Base-by-base conservation (phyloP, 805 yeast species). In the Kuraishia cidri region DNA sequence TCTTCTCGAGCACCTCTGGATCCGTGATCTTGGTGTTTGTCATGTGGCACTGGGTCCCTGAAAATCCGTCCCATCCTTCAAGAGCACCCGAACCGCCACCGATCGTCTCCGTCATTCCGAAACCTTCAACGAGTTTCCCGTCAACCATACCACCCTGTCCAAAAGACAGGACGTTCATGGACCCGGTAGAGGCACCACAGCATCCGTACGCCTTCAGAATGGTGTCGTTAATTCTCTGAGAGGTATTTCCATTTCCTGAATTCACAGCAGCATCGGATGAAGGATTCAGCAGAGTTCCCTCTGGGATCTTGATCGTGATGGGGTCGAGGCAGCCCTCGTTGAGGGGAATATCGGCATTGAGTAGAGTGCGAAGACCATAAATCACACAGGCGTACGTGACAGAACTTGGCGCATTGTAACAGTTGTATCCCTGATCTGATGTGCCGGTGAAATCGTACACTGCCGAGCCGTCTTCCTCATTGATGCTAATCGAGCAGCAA, bases 121-220 rank as follows among this genome's bases (percentile, higher is more conserved):
- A 71, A 7, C 73, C 69, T 41, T 61, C 60, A 4, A 59, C 50
- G 29, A 62, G 36, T n/a, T 49, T 48, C 29, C 69, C 55, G 15
- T 58, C 53, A 3, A 38, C 45, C 14, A 56, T 57, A 33, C 56
- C 60, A 30, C 68, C 67, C 18, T 69, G 68, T 10, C 95, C 95
- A 58, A 86, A 87, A 0, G 92, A 82, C 40, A 87, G 66, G 54
- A 84, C 85, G 56, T 87, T 87, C 59, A 92, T 82, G 36, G 88
- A 86, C 18, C 95, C 95, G 50, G 84, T 94, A 1, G 95, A 82
- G 37, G 86, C 95, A 2, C 94, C 94, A 48, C 82, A 77, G 4
- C 84, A 79, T 35, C 72, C 69, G 49, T 85, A 85, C 1, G 95
- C 90, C 44, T 76, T 78, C 46, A 87, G 63, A 16, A 88, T 69